Evolutionary conservation across 805 yeast genomes (phyloP).

Genomic region (Blastobotrys chiropterorum): DNA sequence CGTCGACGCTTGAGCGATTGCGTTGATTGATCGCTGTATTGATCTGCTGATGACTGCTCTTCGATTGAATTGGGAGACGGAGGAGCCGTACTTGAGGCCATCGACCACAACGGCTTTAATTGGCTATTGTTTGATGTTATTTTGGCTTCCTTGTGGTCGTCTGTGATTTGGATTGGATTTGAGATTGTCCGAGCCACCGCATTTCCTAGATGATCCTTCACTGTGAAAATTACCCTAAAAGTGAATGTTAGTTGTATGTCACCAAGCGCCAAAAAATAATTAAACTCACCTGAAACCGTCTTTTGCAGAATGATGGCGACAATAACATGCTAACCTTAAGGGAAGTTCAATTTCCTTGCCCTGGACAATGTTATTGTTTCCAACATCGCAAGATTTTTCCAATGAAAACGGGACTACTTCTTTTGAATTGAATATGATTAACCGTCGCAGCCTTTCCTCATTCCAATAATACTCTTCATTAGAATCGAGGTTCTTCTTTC

Average conservation of each 20-base stretch:
- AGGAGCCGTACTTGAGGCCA: conserved; percentile 5
- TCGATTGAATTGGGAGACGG: conserved; percentile 31
- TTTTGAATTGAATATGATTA: conserved; percentile 84
- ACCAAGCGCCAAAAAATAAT: not conserved
- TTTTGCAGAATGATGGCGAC: conserved; percentile 85
- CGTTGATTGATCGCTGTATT: conserved; percentile 13
- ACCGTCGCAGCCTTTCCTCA: conserved; percentile 65
- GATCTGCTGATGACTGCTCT: conserved; percentile 26
- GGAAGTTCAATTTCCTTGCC: conserved; percentile 42
- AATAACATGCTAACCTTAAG: conserved; percentile 84
- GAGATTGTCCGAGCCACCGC: conserved; percentile 73
- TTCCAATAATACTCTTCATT: conserved; percentile 76
- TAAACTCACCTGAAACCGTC: conserved; percentile 55
- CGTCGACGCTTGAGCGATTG: conserved; percentile 19
- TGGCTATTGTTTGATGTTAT: not conserved
- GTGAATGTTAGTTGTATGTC: conserved; percentile 1
- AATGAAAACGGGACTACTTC: conserved; percentile 62
- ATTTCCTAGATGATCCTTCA: conserved; percentile 53
- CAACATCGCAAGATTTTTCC: conserved; percentile 13
- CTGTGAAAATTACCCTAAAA: conserved; percentile 33
- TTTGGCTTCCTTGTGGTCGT: conserved; percentile 62
- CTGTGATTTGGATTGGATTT: conserved; percentile 81
- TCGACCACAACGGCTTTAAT: not conserved
- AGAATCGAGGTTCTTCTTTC: conserved; percentile 74
- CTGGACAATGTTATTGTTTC: conserved; percentile 15